These are phyloP conservation scores for Starmerella bombicola DNA, from an alignment of 805 yeast genomes.

Conservation along the genomic window DNA sequence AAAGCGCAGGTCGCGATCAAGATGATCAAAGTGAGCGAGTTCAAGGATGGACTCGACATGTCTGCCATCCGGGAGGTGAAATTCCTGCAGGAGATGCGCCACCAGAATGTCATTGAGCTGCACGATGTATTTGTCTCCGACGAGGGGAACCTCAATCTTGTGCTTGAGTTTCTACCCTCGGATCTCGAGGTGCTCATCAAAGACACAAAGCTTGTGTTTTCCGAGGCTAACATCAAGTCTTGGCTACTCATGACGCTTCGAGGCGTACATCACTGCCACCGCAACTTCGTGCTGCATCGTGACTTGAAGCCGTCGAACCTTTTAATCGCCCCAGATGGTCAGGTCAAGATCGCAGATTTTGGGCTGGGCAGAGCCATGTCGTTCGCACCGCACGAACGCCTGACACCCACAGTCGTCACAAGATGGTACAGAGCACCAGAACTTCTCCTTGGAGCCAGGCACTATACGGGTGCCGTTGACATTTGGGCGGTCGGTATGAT, in stretches of 20 bases:
- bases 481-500: conserved; percentile 95
- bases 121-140: conserved; percentile 71
- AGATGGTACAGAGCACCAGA: conserved; percentile 98
- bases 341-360: conserved; percentile 90
- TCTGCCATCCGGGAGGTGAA: conserved; percentile 90
- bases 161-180: conserved; percentile 83
- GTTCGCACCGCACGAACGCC: conserved; percentile 43
- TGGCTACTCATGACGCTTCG: conserved; percentile 92
- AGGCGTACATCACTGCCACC: conserved; percentile 91
- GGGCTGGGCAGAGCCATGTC: conserved; percentile 85
- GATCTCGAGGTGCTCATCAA: conserved; percentile 84
- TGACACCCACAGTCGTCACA: conserved; percentile 92
- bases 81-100: conserved; percentile 71
- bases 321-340: conserved; percentile 74
- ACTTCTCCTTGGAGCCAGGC: conserved; percentile 71
- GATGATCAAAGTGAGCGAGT: conserved; percentile 86
- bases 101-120: conserved; percentile 74
- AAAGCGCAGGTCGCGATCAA: conserved; percentile 71
- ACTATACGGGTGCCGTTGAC: conserved; percentile 82
- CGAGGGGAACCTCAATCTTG: conserved; percentile 53
- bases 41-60: conserved; percentile 96
- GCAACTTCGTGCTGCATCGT: conserved; percentile 80
- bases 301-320: conserved; percentile 90
- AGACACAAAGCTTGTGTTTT: conserved; percentile 61
- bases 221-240: conserved; percentile 76